phyloP scores from a whole-genome alignment of 1,284 basidiomycete genomes.

The Fomitopsis palustris region DNA sequence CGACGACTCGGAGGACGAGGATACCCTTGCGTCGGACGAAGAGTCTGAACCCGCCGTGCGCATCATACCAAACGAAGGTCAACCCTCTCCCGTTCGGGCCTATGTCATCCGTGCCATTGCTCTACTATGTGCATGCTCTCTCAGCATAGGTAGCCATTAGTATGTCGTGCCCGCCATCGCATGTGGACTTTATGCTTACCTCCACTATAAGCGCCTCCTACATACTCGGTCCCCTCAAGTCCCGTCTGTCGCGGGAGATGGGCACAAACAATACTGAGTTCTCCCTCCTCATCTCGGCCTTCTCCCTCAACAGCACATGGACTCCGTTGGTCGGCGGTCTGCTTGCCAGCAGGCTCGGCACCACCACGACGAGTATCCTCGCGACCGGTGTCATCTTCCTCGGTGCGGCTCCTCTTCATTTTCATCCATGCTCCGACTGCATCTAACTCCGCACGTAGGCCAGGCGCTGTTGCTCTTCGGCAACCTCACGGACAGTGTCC shows the following conservation, averaged over 20 bases:
- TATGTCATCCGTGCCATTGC: slow-evolving; percentile 56
- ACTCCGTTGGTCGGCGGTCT: slow-evolving; percentile 73
- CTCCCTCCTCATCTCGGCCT: slow-evolving; percentile 70
- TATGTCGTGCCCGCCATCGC: slow-evolving; percentile 28
- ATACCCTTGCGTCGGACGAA: slow-evolving; percentile 12
- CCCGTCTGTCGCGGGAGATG: slow-evolving; percentile 65
- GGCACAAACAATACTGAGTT: slow-evolving; percentile 77
- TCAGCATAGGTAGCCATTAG: slow-evolving; percentile 78
- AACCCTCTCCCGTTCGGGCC: slow-evolving; percentile 29
- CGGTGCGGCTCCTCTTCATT: slow-evolving; percentile 35
- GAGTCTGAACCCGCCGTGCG: slow-evolving; percentile 14
- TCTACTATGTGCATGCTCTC: slow-evolving; percentile 67
- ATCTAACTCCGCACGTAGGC: slow-evolving; percentile 34
- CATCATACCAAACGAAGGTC: slow-evolving; percentile 10
- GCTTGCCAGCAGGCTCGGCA: slow-evolving; percentile 65
- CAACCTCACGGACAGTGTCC: slow-evolving; percentile 53
- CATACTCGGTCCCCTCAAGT: slow-evolving; percentile 74
- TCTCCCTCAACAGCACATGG: slow-evolving; percentile 78
- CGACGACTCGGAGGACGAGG: slow-evolving; percentile 4
- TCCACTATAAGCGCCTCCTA: slow-evolving; percentile 52
- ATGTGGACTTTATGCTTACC: background rate
- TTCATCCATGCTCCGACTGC: background rate
- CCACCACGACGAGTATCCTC: slow-evolving; percentile 64
- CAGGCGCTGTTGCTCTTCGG: slow-evolving; percentile 62
- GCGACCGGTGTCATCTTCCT: slow-evolving; percentile 69